Percentiles rank a stretch among this genome's conserved stretches.
Conservation (phyloP, 2,329 filamentous ascomycete species). For the Aspergillus quadrilineatus region DNA sequence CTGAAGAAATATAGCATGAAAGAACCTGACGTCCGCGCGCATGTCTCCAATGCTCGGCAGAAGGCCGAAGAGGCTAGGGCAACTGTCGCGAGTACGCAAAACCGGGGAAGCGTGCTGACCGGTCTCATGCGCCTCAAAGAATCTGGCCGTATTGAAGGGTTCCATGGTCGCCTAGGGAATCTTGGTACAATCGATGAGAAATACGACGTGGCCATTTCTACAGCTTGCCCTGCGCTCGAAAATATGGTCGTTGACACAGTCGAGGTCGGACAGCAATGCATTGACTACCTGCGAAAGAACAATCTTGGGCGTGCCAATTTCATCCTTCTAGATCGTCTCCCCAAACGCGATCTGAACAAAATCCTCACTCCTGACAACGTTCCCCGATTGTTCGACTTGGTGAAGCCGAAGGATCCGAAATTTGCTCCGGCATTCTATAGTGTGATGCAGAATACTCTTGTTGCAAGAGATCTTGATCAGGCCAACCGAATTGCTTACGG, state of each 20-base stretch:
- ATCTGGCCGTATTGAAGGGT: conserved; percentile 93
- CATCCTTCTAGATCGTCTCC: conserved; percentile 87
- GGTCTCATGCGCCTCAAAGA: conserved; percentile 93
- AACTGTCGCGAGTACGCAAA: conserved; percentile 84
- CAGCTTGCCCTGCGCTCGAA: conserved; percentile 84
- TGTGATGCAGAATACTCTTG: conserved; percentile 90
- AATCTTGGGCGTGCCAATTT: conserved; percentile 96
- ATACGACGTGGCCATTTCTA: conserved; percentile 98
- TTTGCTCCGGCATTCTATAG: conserved; percentile 93
- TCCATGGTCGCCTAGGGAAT: conserved; percentile 92
- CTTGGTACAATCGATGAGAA: conserved; percentile 88
- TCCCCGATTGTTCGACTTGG: conserved; percentile 86
- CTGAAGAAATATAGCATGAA: conserved; percentile 69
- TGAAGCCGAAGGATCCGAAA: conserved; percentile 81
- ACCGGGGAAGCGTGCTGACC: conserved; percentile 85
- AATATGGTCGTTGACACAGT: conserved; percentile 97
- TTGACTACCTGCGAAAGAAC: conserved; percentile 95
- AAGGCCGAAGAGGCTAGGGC: conserved; percentile 95
- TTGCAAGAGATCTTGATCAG: conserved; percentile 89
- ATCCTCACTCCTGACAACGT: conserved; percentile 91
- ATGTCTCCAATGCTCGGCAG: conserved; percentile 84
- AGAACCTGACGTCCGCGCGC: conserved; percentile 78
- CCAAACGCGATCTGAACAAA: conserved; percentile 70
- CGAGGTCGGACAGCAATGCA: conserved; percentile 94
- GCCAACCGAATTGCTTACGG: conserved; percentile 97